Evolutionary conservation across 805 yeast species (phyloP).

Genomic region (Pichia manshurica): DNA sequence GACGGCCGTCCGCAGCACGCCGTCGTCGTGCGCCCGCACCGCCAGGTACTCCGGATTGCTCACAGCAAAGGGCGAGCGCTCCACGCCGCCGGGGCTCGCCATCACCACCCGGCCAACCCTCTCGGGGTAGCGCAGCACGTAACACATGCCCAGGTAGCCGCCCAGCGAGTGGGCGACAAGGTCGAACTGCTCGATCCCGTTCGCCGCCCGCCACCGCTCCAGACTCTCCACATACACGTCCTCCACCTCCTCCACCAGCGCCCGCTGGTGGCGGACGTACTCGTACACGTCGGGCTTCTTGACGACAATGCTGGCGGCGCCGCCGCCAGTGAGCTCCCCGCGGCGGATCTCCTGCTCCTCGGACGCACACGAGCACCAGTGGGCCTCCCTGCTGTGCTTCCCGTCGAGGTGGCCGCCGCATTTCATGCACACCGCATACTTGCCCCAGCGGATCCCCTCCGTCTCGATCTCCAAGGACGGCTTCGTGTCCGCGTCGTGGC

Average conservation of each 20-base stretch:
- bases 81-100: constrained; percentile 76
- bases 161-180: constrained; percentile 77
- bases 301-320: constrained; percentile 5
- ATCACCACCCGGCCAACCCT: constrained; percentile 49
- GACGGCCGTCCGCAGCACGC: constrained; percentile 24
- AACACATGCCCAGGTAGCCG: constrained; percentile 57
- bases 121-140: constrained; percentile 53
- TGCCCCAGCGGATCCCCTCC: constrained; percentile 18
- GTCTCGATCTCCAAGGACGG: constrained; percentile 25
- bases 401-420: constrained; percentile 17
- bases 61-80: constrained; percentile 58
- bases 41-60: constrained; percentile 32
- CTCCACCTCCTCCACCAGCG: constrained; percentile 43
- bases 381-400: constrained; percentile 3
- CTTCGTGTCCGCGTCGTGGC: constrained; percentile 19
- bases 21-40: constrained; percentile 4
- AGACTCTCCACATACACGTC: constrained; percentile 51
- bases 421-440: constrained; percentile 9
- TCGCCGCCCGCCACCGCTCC: constrained; percentile 56
- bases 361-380: constrained; percentile 11
- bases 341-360: constrained; percentile 9
- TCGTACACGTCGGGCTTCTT: constrained; percentile 9
- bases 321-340: neutral
- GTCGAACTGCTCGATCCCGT: constrained; percentile 48
- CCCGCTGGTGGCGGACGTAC: constrained; percentile 31